Conservation (phyloP, 2,329 filamentous ascomycete genomes). For the Colletotrichum caudatum region DNA sequence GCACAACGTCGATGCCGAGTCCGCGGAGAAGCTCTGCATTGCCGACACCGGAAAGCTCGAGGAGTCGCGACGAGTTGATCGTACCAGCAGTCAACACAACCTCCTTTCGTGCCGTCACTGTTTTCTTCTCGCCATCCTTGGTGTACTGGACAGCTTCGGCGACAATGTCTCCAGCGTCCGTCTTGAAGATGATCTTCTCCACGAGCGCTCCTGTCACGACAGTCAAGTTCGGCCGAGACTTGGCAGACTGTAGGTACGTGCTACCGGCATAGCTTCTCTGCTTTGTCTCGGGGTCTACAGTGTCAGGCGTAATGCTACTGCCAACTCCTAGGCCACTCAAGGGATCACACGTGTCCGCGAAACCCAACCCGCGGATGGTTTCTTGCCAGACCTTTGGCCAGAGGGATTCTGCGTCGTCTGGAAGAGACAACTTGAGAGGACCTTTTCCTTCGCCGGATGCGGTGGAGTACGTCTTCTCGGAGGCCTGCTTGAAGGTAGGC, state of each 20-base stretch:
- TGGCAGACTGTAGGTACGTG: slow-evolving; percentile 44
- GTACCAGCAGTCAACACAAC: slow-evolving; percentile 58
- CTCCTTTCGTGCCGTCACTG: slow-evolving; percentile 50
- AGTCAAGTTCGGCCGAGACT: slow-evolving; percentile 44
- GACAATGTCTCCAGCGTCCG: slow-evolving; percentile 22
- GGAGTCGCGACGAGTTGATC: slow-evolving; percentile 56
- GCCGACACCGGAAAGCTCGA: slow-evolving; percentile 59
- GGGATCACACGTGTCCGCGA: slow-evolving; percentile 41
- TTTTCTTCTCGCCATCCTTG: slow-evolving; percentile 39
- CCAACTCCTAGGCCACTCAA: slow-evolving; percentile 44
- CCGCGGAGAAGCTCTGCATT: slow-evolving; percentile 49
- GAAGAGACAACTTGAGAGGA: slow-evolving; percentile 41
- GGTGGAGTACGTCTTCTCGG: slow-evolving; percentile 38
- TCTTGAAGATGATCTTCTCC: slow-evolving; percentile 46
- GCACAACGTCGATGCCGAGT: slow-evolving; percentile 48
- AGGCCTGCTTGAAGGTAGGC: slow-evolving; percentile 40
- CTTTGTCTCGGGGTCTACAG: slow-evolving; percentile 46
- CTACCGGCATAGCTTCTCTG: slow-evolving; percentile 46
- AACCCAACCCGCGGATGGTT: slow-evolving; percentile 42
- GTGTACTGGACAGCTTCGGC: slow-evolving; percentile 45
- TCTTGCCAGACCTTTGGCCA: slow-evolving; percentile 44
- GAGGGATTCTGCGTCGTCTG: slow-evolving; percentile 34
- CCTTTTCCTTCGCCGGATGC: slow-evolving; percentile 29
- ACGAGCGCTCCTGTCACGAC: slow-evolving; percentile 45
- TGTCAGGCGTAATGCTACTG: slow-evolving; percentile 40